Evolutionary conservation across 176 grass and related monocot genomes (phyloP), one percentile per base, ranked within the genome.

Genomic region (Oryza glumipatula): DNA sequence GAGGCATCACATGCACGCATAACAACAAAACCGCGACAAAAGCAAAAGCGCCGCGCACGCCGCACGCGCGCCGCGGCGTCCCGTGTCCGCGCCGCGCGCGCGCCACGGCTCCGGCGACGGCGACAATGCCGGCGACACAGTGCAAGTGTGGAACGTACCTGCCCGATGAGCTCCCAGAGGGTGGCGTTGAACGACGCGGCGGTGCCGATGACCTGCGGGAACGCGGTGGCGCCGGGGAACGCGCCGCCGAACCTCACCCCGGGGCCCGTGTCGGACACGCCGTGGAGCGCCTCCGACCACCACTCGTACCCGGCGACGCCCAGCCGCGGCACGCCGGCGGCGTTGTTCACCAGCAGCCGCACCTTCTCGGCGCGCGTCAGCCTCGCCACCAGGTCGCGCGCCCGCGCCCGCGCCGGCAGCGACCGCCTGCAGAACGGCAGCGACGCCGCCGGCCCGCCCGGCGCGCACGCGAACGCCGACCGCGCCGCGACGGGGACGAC

Each of bases 271-370:
- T 88, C 82, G 6, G 95, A 90, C 10, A 98, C 93, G 33, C 95
- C 95, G 84, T 98, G 95, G 47, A 98, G 77, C 33, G 93, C 95
- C 87, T 98, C 95, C 16, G 95, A 95, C 96, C 96, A 98, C 96
- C 96, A 98, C 89, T 98, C 89, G 87, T 98, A 98, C 0, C 85
- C 82, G 0, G 33, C 76, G 24, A 95, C 67, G 17, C 91, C 93
- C 2, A 98, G 95, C 4, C 95, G 83, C 0, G 89, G 89, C 24
- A 98, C 93, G 0, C 87, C 89, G 1, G 93, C 93, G 0, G 93
- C 93, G 80, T 90, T 94, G 87, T 98, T 93, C 72, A 95, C 96
- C 68, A 95, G 96, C 65, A 95, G 68, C 0, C 84, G 82, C 68
- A 88, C 89, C 85, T 98, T 98, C 91, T 95, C 93, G 3, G 70